Conservation (phyloP, 257 asterid genomes). For the Rhazya stricta region DNA sequence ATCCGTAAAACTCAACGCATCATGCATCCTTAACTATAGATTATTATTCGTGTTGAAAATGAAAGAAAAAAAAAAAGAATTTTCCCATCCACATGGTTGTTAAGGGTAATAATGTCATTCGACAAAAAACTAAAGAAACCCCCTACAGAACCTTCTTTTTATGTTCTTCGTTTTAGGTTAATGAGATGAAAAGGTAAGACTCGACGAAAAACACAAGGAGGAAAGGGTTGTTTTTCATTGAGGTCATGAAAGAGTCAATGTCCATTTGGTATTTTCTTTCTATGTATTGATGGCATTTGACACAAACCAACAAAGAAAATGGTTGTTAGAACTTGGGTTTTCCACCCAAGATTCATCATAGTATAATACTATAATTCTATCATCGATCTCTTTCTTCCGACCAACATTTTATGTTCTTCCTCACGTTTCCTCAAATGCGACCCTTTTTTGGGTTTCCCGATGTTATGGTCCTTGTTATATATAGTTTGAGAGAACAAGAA, state of each 20-base stretch:
- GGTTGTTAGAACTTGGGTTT: background rate
- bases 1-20: background rate
- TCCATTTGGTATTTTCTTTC: background rate
- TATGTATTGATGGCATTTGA: slow-evolving; percentile 10
- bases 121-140: background rate
- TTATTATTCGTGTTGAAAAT: too few species aligned
- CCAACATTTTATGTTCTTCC: background rate
- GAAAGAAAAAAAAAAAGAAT: too few species aligned
- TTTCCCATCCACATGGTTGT: background rate
- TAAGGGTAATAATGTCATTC: background rate
- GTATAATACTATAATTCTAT: background rate
- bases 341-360: background rate
- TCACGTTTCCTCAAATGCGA: slow-evolving; percentile 12
- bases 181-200: background rate
- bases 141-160: background rate
- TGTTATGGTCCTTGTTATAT: background rate
- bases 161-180: too few species aligned
- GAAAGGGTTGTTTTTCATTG: background rate
- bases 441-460: background rate
- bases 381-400: background rate
- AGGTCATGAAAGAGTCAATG: slow-evolving; percentile 11
- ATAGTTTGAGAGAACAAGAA: background rate
- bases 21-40: background rate
- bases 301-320: slow-evolving; percentile 7
- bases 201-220: background rate